A percentile compares a stretch with the other conserved stretches of the same genome.
These are phyloP conservation scores for Berberis thunbergii DNA, from an alignment of 164 flowering plant genomes.

Conservation along the genomic window DNA sequence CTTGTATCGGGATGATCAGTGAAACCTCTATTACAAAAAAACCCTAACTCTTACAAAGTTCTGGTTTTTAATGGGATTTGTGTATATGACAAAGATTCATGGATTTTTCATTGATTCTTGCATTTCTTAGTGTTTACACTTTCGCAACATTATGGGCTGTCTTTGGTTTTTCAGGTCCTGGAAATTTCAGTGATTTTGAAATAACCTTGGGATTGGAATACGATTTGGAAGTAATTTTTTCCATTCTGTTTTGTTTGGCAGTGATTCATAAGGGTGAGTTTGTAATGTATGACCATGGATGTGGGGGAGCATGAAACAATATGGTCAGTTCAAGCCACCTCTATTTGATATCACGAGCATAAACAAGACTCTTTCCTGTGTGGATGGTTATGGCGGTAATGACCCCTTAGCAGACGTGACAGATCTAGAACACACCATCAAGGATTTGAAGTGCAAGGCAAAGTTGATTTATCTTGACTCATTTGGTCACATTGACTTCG, in stretches of 20 bases:
- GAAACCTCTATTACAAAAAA: no score
- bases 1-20: no score
- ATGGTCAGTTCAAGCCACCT: slow-evolving; percentile 58
- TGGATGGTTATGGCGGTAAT: slow-evolving; percentile 91
- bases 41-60: no score
- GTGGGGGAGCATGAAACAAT: slow-evolving; percentile 48
- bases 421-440: slow-evolving; percentile 67
- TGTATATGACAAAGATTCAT: neutral
- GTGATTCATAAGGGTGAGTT: slow-evolving; percentile 92
- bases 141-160: neutral
- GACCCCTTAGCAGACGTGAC: slow-evolving; percentile 68
- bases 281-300: slow-evolving; percentile 79
- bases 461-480: slow-evolving; percentile 65
- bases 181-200: neutral
- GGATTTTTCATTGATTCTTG: neutral
- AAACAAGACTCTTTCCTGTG: slow-evolving; percentile 67
- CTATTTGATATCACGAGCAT: slow-evolving; percentile 53
- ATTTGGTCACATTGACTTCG: slow-evolving; percentile 83
- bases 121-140: neutral
- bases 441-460: slow-evolving; percentile 50
- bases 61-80: neutral
- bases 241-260: slow-evolving; percentile 20
- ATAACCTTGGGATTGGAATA: neutral
- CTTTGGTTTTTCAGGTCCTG: neutral
- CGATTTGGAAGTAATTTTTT: neutral